These are phyloP conservation scores for Rhodotorula toruloides DNA, from an alignment of 768 basidiomycete species.

Conservation along the genomic window DNA sequence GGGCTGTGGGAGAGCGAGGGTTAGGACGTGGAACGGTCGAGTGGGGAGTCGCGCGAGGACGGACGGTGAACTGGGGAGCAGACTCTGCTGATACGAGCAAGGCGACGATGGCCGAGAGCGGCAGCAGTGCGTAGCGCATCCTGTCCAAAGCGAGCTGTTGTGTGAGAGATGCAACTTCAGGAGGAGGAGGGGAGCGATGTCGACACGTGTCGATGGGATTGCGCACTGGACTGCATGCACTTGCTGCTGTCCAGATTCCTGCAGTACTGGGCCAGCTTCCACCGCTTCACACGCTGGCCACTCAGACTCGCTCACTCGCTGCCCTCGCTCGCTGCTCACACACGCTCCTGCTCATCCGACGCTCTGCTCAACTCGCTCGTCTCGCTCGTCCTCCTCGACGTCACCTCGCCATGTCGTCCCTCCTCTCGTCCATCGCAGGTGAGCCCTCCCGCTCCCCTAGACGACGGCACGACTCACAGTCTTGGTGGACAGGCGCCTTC, in stretches of 20 bases:
- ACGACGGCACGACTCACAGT: too few species aligned
- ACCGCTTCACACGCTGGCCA: too few species aligned
- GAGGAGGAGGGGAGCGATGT: neutral
- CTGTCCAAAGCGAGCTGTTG: neutral
- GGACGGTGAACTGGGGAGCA: slow-evolving; percentile 29
- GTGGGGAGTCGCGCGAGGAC: neutral
- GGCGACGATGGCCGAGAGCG: slow-evolving; percentile 20
- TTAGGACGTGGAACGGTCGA: neutral
- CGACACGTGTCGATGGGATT: too few species aligned
- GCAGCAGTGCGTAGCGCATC: slow-evolving; percentile 32
- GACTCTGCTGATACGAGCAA: slow-evolving; percentile 17
- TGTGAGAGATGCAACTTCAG: neutral
- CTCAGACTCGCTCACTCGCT: neutral
- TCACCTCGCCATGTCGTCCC: neutral
- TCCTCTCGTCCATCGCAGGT: neutral
- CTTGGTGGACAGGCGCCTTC: too few species aligned
- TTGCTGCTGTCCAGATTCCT: too few species aligned
- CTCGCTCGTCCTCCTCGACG: neutral
- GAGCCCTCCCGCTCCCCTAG: neutral
- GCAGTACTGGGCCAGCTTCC: too few species aligned
- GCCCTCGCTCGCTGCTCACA: neutral
- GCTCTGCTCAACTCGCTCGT: neutral
- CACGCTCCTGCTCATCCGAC: neutral
- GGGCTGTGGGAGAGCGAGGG: slow-evolving; percentile 12
- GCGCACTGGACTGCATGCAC: too few species aligned